Base-by-base conservation (phyloP, 805 yeast genomes). In the Ogataea neopini region DNA sequence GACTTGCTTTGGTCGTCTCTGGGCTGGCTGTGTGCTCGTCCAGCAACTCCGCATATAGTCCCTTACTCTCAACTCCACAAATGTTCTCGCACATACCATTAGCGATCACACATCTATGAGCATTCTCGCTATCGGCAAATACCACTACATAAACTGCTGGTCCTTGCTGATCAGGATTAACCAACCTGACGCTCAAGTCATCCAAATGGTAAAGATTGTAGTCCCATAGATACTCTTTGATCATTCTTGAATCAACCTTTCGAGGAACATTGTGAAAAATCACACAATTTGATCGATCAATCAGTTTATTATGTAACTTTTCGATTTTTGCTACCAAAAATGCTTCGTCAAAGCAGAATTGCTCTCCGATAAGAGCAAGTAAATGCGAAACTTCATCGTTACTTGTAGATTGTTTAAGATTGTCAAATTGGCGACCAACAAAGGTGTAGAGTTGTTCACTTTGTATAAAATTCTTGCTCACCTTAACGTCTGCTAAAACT, bases 81-180 rank as follows among this genome's bases (percentile, higher is more conserved):
- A n/a, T n/a, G n/a, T n/a, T n/a, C n/a, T n/a, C n/a, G n/a, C n/a
- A n/a, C n/a, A n/a, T n/a, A n/a, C n/a, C n/a, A n/a, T n/a, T n/a
- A 50, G 75, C 74, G 11, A 77, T 61, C 4, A 75, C 76, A 59
- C 83, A 84, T 35, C 80, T 63, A 15, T 50, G 52, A 2, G 88
- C 83, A 47, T 78, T 79, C 2, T 59, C 49, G 2, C 54, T 48
- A 51, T 74, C 70, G 13, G 68, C 68, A 54, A 84, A 84, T 17
- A 70, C 62, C 3, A 80, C 61, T 8, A 80, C 58, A 53, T 69
- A 72, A 2, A 63, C 51, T 1, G 51, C 28, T 5, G 50, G 46
- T 1, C 52, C 33, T 3, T 17, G 29, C n/a, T 41, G 25, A 36
- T 54, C 54, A 0, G 49, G 45, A 15, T 30, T 36, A 1, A 56